phyloP scores from a whole-genome alignment of 257 asterid genomes.

The Solanum etuberosum region DNA sequence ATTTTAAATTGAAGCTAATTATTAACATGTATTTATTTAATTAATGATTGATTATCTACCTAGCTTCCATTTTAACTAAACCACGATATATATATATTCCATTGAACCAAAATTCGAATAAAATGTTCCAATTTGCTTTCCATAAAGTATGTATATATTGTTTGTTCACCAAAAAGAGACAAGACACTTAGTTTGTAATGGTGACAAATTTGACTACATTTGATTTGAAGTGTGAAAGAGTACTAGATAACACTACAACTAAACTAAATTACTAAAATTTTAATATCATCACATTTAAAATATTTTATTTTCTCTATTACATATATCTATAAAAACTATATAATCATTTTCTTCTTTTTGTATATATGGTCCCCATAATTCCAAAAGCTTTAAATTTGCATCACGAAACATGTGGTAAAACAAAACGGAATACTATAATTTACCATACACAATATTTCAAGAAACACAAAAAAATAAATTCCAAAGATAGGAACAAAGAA shows the following conservation, averaged over 20 bases:
- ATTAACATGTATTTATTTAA: background rate
- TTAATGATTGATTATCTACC: background rate
- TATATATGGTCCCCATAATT: background rate
- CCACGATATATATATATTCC: background rate
- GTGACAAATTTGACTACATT: background rate
- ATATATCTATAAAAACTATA: background rate
- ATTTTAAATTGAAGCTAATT: background rate
- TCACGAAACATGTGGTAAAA: background rate
- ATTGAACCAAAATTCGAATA: background rate
- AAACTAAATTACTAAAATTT: background rate
- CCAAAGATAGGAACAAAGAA: background rate
- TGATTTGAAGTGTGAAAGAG: background rate
- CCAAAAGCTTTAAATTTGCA: background rate
- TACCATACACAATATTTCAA: background rate
- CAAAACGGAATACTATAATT: background rate
- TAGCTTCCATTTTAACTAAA: background rate
- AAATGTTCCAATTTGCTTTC: background rate
- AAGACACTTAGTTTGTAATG: background rate
- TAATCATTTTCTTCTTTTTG: background rate
- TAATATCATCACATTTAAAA: background rate
- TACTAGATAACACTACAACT: background rate
- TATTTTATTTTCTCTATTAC: background rate
- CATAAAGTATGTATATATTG: background rate
- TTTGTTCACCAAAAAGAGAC: background rate
- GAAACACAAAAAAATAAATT: background rate